These are phyloP conservation scores for Leptosphaerulina australis DNA, from an alignment of 2,329 filamentous ascomycete genomes.

Conservation along the genomic window DNA sequence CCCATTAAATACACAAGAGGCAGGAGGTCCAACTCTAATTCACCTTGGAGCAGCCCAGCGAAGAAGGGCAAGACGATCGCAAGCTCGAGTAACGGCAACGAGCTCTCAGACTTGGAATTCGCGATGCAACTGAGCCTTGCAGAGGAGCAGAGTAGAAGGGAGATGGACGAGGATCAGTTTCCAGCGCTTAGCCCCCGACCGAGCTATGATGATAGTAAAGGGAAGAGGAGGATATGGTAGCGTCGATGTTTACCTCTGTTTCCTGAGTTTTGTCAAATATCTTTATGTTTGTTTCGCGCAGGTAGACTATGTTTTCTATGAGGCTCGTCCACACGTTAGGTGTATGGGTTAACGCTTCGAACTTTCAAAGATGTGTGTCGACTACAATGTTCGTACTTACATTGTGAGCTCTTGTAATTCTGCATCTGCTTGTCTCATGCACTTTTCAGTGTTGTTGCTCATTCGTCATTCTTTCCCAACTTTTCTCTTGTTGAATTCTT, in stretches of 20 bases:
- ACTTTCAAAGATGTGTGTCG: too few relatives aligned
- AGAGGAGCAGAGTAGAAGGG: conserved; percentile 60
- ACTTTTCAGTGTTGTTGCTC: too few relatives aligned
- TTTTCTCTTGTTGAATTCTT: too few relatives aligned
- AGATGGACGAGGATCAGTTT: conserved; percentile 37
- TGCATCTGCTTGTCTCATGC: too few relatives aligned
- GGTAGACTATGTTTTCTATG: not conserved
- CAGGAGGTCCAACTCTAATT: conserved; percentile 35
- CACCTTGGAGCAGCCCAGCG: conserved; percentile 31
- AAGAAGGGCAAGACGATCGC: conserved; percentile 38
- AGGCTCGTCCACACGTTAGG: too few relatives aligned
- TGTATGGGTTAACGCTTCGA: too few relatives aligned
- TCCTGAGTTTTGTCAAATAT: not conserved
- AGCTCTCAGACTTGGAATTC: conserved; percentile 65
- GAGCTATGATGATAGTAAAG: conserved; percentile 36
- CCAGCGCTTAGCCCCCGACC: conserved; percentile 34
- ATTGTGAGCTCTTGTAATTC: too few relatives aligned
- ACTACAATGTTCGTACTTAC: too few relatives aligned
- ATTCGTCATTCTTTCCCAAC: too few relatives aligned
- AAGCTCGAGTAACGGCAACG: conserved; percentile 48
- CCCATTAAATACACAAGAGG: conserved; percentile 54
- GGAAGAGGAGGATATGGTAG: conserved; percentile 34
- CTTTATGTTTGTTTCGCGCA: not conserved
- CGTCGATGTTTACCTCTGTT: not conserved
- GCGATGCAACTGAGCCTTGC: conserved; percentile 67